phyloP scores from a whole-genome alignment of 441 rosid genomes.

The Rhodomyrtus psidioides region DNA sequence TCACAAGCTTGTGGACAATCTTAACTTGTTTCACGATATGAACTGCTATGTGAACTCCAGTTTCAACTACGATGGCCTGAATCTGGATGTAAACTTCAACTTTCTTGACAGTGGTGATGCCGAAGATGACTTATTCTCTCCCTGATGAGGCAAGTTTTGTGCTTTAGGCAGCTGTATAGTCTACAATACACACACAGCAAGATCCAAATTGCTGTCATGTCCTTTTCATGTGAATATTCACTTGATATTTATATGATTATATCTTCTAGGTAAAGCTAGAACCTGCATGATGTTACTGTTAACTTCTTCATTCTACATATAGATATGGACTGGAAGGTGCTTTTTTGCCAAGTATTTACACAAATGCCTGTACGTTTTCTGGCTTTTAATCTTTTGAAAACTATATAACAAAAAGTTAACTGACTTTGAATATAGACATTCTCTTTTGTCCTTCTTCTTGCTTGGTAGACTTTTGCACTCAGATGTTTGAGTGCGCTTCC shows the following conservation, averaged over 20 bases:
- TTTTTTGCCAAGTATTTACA: neutral
- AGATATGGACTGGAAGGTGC: neutral
- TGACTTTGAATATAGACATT: neutral
- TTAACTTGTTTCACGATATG: slow-evolving; percentile 88
- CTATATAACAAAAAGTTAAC: neutral
- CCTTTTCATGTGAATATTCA: neutral
- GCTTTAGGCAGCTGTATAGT: neutral
- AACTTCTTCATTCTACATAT: neutral
- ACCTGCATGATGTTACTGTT: neutral
- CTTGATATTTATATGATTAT: neutral
- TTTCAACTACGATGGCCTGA: slow-evolving; percentile 46
- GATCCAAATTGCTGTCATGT: neutral
- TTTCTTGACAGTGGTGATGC: slow-evolving; percentile 25
- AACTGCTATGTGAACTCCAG: slow-evolving; percentile 70
- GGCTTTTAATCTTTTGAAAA: neutral
- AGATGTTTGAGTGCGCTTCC: neutral
- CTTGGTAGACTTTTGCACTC: neutral
- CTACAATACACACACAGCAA: neutral
- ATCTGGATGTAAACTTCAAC: slow-evolving; percentile 62
- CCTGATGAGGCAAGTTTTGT: slow-evolving; percentile 10
- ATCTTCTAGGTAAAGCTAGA: neutral
- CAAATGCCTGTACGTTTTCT: neutral
- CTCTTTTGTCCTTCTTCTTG: neutral
- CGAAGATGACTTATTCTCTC: slow-evolving; percentile 15
- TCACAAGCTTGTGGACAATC: slow-evolving; percentile 90